Base-by-base conservation (phyloP, 2,329 filamentous ascomycete species). In the Calonectria honghensis region DNA sequence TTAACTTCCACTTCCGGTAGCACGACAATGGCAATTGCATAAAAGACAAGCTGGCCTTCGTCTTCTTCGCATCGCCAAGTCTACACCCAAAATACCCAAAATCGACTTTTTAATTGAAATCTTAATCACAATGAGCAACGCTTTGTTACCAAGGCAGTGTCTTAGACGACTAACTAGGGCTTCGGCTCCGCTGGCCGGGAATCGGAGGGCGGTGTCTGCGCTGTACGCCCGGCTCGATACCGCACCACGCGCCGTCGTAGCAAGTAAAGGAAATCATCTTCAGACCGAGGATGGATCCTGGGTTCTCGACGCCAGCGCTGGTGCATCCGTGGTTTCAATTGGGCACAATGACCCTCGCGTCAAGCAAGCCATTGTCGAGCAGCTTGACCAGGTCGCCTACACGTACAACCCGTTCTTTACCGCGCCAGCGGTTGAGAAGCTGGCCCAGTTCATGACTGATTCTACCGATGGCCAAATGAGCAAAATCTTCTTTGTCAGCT, bases 401-500 rank as follows among this genome's bases (percentile, higher is more conserved):
- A 71, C 66, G 29, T 75, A 79, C 61, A 75, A 75, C 13, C 73
- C 75, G 67, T 79, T 79, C 65, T 77, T 75, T 54, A 70, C 81
- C 51, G 76, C 78, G 32, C 70, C 75, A 20, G 48, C 75, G 13
- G 76, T 76, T 16, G 79, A 81, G 51, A 70, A 75, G 31, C 63
- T 81, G 20, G 75, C 78, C 13, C 65, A 52, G 10, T 78, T 82
- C 52, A 73, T 85, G 6, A 77, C 85, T 7, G 54, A 78, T 18
- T 82, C 81, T 3, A 85, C 84, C 3, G 70, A 79, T 29, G 82
- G 83, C 6, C 69, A 76, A 4, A 85, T 86, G 84, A 78, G 78
- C 20, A 82, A 82, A 16, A 83, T 82, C 1, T 84, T 83, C 68
- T 83, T 85, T 37, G 80, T 85, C 39, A 82, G 80, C 51, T 85